Evolutionary conservation across 1,284 basidiomycete species (phyloP), one percentile per base, ranked within the genome.

Genomic region (Amylostereum chailletii): DNA sequence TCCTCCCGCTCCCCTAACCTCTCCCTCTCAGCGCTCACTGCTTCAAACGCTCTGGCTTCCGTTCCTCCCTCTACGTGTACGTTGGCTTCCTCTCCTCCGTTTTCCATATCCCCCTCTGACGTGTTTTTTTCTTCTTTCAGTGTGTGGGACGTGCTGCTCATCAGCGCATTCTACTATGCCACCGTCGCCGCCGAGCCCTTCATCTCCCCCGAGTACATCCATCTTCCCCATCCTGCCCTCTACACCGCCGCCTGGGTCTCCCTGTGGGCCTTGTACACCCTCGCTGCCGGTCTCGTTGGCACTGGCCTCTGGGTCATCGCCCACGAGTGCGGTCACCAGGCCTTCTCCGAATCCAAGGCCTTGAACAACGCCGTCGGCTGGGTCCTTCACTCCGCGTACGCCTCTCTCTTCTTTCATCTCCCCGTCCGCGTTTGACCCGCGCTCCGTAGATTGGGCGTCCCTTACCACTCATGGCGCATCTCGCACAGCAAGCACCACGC

Each of bases 401-500:
- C 66, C 46, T 47, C 56, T 55, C 59, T 57, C 53, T 29, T 34
- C 46, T 47, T 42, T 29, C 34, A 46, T 29, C 9, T 46, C 43
- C 27, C 34, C 33, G 49, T 42, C 4, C 37, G 33, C 27, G 42
- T 49, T 49, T 52, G 50, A 56, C 54, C 62, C 39, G 34, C 26
- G 46, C 40, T 46, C 42, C 51, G 9, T 54, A 90, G 86, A 51
- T 81, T 99, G 46, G 86, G 96, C 48, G 95, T 99, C 10, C 95
- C 96, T 7, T 99, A 94, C 72, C 94, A 99, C 67, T 92, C 93
- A 27, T 99, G 96, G 96, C 81, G 94, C 55, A 94, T 99, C 66
- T 90, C 88, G 3, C 95, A 99, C 67, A 93, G 83, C 36, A 94
- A 94, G 66, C 95, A 99, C 69, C 95, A 99, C 69, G 96, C 96